These are phyloP conservation scores for Globisporangium nunn DNA, from an alignment of 352 stramenopile genomes.

Conservation along the genomic window DNA sequence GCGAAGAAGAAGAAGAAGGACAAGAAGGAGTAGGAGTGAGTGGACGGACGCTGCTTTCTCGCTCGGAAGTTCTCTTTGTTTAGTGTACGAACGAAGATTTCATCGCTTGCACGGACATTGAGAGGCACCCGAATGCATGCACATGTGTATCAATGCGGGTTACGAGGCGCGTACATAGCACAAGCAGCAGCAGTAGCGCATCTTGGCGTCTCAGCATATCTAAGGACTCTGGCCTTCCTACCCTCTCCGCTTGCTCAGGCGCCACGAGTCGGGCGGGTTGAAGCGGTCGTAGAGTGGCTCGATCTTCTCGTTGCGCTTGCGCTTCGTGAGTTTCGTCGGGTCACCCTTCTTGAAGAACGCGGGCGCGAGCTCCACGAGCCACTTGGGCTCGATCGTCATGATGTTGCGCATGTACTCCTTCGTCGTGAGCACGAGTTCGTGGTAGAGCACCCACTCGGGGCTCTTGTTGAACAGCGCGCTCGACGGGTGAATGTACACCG, in stretches of 20 bases:
- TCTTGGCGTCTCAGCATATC: background rate
- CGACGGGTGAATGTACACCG: slow-evolving; percentile 98
- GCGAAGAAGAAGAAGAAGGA: slow-evolving; percentile 44
- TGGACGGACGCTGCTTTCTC: background rate
- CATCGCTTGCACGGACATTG: background rate
- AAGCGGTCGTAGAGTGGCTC: slow-evolving; percentile 98
- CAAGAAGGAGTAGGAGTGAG: slow-evolving; percentile 54
- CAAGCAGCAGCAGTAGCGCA: too few relatives aligned
- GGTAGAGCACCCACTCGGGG: slow-evolving; percentile 97
- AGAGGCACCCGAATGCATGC: background rate
- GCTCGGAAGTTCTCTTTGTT: background rate
- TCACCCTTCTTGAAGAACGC: slow-evolving; percentile 97
- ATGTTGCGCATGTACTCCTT: slow-evolving; percentile 99
- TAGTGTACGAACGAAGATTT: background rate
- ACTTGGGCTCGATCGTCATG: slow-evolving; percentile 99
- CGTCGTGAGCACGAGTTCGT: slow-evolving; percentile 94
- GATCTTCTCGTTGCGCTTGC: slow-evolving; percentile 99
- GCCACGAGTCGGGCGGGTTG: slow-evolving; percentile 96
- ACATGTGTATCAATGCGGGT: background rate
- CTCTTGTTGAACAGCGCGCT: slow-evolving; percentile 99
- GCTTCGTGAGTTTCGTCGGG: slow-evolving; percentile 96
- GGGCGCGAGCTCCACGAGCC: slow-evolving; percentile 96
- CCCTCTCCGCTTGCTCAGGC: slow-evolving; percentile 93
- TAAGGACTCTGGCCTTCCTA: slow-evolving; percentile 25
- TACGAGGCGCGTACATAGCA: too few relatives aligned